Percentiles rank a stretch among this genome's conserved stretches.
These are phyloP conservation scores for Penicillium nordicum DNA, from an alignment of 2,329 filamentous ascomycete genomes.

Conservation along the genomic window DNA sequence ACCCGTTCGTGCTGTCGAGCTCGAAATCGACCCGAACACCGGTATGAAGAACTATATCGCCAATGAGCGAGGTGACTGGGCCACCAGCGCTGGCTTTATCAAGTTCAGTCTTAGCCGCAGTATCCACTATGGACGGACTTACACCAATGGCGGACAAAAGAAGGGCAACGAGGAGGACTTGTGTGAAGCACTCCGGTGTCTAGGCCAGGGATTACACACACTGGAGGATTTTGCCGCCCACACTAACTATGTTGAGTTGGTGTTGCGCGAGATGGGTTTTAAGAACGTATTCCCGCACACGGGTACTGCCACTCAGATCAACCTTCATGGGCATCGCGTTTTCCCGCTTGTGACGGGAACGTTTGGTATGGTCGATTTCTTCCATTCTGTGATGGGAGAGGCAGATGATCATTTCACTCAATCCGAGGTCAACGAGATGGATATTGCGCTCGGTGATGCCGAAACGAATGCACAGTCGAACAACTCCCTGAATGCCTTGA, in stretches of 20 bases:
- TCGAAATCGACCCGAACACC: conserved; percentile 69
- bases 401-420: conserved; percentile 82
- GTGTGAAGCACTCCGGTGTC: conserved; percentile 73
- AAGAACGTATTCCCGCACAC: conserved; percentile 70
- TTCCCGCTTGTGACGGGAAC: conserved; percentile 69
- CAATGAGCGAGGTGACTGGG: conserved; percentile 82
- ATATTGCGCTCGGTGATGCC: conserved; percentile 69
- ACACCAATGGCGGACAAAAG: conserved; percentile 61
- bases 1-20: conserved; percentile 68
- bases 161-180: conserved; percentile 71
- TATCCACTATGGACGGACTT: conserved; percentile 74
- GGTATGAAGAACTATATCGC: conserved; percentile 99
- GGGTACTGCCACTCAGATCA: conserved; percentile 64
- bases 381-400: conserved; percentile 73
- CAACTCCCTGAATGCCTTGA: conserved; percentile 57
- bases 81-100: conserved; percentile 83
- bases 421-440: conserved; percentile 77
- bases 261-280: conserved; percentile 68
- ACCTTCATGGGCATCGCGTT: conserved; percentile 62
- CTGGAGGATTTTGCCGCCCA: conserved; percentile 77
- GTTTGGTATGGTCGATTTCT: conserved; percentile 79
- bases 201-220: conserved; percentile 73
- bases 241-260: conserved; percentile 79
- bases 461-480: conserved; percentile 48
- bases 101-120: conserved; percentile 69